Evolutionary conservation across 2,329 filamentous ascomycete species (phyloP).

Genomic region (Phialophora verrucosa): DNA sequence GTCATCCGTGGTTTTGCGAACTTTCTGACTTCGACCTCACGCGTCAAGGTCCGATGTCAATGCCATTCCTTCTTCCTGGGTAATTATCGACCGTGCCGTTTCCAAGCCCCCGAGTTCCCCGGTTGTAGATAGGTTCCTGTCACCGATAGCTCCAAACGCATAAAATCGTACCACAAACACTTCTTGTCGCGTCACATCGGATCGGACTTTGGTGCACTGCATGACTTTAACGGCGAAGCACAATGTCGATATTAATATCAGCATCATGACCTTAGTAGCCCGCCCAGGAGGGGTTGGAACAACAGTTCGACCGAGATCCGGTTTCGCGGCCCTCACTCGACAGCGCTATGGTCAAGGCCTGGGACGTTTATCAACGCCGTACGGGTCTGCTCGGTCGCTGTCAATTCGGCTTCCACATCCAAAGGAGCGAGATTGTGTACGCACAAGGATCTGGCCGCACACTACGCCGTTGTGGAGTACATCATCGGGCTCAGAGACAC

Average conservation of each 20-base stretch:
- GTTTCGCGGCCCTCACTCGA: background rate
- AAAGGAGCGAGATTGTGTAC: background rate
- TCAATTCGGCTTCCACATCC: background rate
- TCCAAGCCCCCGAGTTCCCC: background rate
- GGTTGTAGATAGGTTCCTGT: background rate
- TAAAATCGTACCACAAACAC: background rate
- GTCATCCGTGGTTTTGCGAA: background rate
- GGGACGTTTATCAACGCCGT: background rate
- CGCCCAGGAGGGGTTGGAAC: background rate
- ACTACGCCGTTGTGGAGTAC: background rate
- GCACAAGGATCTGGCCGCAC: background rate
- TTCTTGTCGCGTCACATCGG: background rate
- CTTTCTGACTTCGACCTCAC: background rate
- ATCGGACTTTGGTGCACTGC: background rate
- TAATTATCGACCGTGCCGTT: background rate
- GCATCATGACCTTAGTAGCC: background rate
- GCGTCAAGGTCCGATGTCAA: conserved; percentile 1
- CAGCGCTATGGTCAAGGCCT: background rate
- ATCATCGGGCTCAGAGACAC: background rate
- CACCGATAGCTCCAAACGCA: background rate
- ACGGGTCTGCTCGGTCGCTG: background rate
- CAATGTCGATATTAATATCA: background rate
- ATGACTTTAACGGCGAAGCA: background rate
- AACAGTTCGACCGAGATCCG: background rate
- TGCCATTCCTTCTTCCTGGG: too few species aligned